A percentile compares a stretch with the other conserved stretches of the same genome.
phyloP scores from a whole-genome alignment of 371 early-diverging fungal genomes.

The Mucor lusitanicus region DNA sequence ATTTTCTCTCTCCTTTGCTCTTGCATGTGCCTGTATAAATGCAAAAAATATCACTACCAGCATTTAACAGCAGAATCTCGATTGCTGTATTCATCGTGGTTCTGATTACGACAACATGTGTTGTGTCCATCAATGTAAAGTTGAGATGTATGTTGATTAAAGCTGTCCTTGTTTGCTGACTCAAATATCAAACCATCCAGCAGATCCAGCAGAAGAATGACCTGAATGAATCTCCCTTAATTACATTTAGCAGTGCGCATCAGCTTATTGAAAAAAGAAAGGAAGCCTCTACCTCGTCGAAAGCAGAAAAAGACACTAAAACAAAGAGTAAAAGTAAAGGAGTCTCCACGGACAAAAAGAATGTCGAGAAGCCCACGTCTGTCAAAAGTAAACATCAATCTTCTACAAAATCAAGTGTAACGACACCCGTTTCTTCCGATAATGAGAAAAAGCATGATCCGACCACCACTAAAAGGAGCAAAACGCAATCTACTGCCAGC shows the following conservation, averaged over 20 bases:
- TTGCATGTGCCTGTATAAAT: background rate
- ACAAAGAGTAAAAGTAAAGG: background rate
- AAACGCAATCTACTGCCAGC: background rate
- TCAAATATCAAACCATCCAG: background rate
- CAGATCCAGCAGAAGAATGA: background rate
- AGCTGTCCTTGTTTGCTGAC: background rate
- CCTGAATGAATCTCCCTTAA: background rate
- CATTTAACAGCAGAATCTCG: background rate
- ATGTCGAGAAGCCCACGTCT: background rate
- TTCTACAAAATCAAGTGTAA: constrained; percentile 20
- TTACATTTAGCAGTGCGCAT: background rate
- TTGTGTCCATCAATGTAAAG: background rate
- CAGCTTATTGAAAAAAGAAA: background rate
- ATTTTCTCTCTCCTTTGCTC: background rate
- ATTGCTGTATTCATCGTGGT: background rate
- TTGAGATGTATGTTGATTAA: background rate
- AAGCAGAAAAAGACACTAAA: background rate
- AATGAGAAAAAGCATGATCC: background rate
- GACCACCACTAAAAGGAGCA: background rate
- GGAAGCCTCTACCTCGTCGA: background rate
- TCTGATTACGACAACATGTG: background rate
- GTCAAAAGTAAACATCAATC: background rate
- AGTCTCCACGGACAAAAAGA: background rate
- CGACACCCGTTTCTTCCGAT: constrained; percentile 15
- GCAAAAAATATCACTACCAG: background rate